Evolutionary conservation across 116 monocot genomes (phyloP).

Genomic region (Trichopus zeylanicus): DNA sequence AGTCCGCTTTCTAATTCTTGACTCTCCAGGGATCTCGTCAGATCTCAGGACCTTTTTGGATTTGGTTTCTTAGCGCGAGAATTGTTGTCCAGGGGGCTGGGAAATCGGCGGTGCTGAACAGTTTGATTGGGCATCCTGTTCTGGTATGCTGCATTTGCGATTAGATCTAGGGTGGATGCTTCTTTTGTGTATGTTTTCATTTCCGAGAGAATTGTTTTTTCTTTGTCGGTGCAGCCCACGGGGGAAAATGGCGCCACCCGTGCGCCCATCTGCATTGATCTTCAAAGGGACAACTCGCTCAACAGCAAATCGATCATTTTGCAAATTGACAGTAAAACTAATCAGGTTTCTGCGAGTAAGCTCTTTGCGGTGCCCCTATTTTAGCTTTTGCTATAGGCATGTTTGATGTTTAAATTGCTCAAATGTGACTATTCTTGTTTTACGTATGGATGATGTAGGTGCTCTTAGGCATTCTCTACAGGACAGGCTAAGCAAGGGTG

Average conservation of each 20-base stretch:
- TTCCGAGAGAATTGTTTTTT: not conserved
- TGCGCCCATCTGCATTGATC: constrained; percentile 76
- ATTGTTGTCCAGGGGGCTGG: constrained; percentile 67
- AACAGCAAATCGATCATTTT: constrained; percentile 71
- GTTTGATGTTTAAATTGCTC: too few species aligned
- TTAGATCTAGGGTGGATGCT: not conserved
- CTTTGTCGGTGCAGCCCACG: constrained; percentile 54
- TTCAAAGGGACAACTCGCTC: constrained; percentile 55
- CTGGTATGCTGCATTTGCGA: constrained; percentile 35
- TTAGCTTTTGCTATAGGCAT: not conserved
- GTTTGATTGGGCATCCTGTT: constrained; percentile 90
- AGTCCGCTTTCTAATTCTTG: too few species aligned
- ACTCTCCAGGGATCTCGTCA: too few species aligned
- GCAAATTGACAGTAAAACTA: constrained; percentile 79
- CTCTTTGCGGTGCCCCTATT: not conserved
- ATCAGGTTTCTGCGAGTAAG: constrained; percentile 95
- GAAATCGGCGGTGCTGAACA: constrained; percentile 92
- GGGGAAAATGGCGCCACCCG: constrained; percentile 97
- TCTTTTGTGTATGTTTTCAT: not conserved
- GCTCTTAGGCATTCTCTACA: constrained; percentile 92
- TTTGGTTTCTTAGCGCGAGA: too few species aligned
- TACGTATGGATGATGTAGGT: constrained; percentile 38
- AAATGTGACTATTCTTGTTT: not conserved
- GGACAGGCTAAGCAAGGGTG: constrained; percentile 80
- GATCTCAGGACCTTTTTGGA: too few species aligned